Percentiles rank a stretch among this genome's conserved stretches.
phyloP scores from a whole-genome alignment of 768 basidiomycete genomes.

The Coprinopsis cinerea region DNA sequence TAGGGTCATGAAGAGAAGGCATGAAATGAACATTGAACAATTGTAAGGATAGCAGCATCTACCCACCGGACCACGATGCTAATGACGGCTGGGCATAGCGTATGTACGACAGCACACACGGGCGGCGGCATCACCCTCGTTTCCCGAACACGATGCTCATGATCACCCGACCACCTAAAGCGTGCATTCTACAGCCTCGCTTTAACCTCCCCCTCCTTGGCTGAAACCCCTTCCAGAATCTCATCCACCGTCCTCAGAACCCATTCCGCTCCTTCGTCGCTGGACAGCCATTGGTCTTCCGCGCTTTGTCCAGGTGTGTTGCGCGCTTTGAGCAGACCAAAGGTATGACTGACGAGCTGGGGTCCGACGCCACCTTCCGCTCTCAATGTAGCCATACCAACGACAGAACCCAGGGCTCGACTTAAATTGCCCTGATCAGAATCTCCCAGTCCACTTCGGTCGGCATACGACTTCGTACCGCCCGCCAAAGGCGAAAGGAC shows the following conservation, averaged over 20 bases:
- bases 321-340: conserved; percentile 85
- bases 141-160: neutral
- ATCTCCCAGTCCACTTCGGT: conserved; percentile 36
- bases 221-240: conserved; percentile 67
- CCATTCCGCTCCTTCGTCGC: conserved; percentile 87
- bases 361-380: conserved; percentile 82
- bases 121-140: no score
- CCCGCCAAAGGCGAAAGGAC: conserved; percentile 72
- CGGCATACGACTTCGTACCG: conserved; percentile 36
- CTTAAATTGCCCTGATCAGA: conserved; percentile 78
- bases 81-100: no score
- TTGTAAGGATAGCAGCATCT: no score
- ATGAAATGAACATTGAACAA: no score
- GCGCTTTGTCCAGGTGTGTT: conserved; percentile 49
- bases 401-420: conserved; percentile 76
- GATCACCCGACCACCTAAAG: conserved; percentile 3
- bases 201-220: conserved; percentile 48
- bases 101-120: no score
- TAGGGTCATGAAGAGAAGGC: no score
- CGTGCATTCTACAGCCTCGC: conserved; percentile 4
- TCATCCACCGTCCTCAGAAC: conserved; percentile 78
- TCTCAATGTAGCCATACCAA: conserved; percentile 80
- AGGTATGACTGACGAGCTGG: conserved; percentile 83
- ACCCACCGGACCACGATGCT: no score
- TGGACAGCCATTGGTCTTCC: conserved; percentile 77